These are phyloP conservation scores for Phytomonas sp. DNA, from an alignment of 208 protist genomes.

Conservation along the genomic window DNA sequence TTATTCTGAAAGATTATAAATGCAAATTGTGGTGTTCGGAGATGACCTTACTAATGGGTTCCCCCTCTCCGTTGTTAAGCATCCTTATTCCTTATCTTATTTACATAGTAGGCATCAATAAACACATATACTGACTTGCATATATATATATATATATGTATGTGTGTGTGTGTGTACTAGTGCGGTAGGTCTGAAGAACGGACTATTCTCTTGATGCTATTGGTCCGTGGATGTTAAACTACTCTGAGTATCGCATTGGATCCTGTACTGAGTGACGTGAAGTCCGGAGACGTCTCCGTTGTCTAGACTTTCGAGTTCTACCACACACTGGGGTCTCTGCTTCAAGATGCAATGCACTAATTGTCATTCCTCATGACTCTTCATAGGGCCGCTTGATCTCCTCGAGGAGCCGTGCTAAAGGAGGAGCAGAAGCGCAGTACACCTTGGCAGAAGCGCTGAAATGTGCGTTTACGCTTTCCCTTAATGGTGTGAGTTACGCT, in stretches of 20 bases:
- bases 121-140: background rate
- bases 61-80: background rate
- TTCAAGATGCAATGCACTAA: no score
- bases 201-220: background rate
- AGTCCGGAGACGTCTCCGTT: no score
- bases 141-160: constrained; percentile 4
- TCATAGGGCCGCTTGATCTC: no score
- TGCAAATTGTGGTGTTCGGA: background rate
- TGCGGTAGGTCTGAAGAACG: background rate
- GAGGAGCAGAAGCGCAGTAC: no score
- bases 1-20: background rate
- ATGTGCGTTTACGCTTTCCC: no score
- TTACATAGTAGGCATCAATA: background rate
- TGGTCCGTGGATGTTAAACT: background rate
- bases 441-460: no score
- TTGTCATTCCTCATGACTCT: no score
- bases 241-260: background rate
- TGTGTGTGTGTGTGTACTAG: background rate
- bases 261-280: no score
- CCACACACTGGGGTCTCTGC: no score
- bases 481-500: no score
- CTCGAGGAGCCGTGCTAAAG: no score
- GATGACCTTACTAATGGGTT: background rate
- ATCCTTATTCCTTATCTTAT: background rate
- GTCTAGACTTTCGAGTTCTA: no score